phyloP scores from a whole-genome alignment of 495 filamentous ascomycete genomes.

The Daldinia vernicosa region DNA sequence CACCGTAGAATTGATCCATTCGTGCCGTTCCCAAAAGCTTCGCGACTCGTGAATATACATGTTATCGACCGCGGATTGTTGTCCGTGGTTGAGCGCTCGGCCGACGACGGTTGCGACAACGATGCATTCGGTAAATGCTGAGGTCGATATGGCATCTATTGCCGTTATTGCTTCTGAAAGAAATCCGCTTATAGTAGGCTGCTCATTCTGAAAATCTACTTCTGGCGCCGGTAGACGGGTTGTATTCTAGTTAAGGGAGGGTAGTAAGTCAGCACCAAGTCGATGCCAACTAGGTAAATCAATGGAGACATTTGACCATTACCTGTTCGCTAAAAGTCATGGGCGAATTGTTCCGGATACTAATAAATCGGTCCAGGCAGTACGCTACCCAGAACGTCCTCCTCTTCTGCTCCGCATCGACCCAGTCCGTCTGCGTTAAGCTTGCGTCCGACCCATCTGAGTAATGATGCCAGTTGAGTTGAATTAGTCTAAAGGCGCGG shows the following conservation, averaged over 20 bases:
- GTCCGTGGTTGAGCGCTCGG: slow-evolving; percentile 55
- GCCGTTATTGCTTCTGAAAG: slow-evolving; percentile 54
- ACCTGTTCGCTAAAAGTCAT: slow-evolving; percentile 60
- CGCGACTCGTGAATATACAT: slow-evolving; percentile 31
- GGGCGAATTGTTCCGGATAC: slow-evolving; percentile 56
- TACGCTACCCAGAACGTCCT: slow-evolving; percentile 62
- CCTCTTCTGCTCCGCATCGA: slow-evolving; percentile 58
- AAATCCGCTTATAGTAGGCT: slow-evolving; percentile 53
- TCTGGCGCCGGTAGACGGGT: slow-evolving; percentile 61
- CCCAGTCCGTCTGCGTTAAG: slow-evolving; percentile 31
- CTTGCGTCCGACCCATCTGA: slow-evolving; percentile 27
- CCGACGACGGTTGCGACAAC: slow-evolving; percentile 59
- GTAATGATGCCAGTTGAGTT: slow-evolving; percentile 57
- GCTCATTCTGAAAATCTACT: slow-evolving; percentile 59
- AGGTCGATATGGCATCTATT: slow-evolving; percentile 44
- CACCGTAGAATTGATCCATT: slow-evolving; percentile 58
- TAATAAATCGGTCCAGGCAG: slow-evolving; percentile 59
- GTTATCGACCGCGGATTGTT: slow-evolving; percentile 45
- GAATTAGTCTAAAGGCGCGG: slow-evolving; percentile 57
- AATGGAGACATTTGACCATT: slow-evolving; percentile 44
- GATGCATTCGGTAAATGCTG: slow-evolving; percentile 58
- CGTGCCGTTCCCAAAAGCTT: slow-evolving; percentile 59
- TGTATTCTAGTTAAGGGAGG: slow-evolving; percentile 46
- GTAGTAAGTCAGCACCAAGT: slow-evolving; percentile 21
- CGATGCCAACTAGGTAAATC: background rate